Conservation (phyloP, 2,329 filamentous ascomycete species). For the Cytospora piceicola region DNA sequence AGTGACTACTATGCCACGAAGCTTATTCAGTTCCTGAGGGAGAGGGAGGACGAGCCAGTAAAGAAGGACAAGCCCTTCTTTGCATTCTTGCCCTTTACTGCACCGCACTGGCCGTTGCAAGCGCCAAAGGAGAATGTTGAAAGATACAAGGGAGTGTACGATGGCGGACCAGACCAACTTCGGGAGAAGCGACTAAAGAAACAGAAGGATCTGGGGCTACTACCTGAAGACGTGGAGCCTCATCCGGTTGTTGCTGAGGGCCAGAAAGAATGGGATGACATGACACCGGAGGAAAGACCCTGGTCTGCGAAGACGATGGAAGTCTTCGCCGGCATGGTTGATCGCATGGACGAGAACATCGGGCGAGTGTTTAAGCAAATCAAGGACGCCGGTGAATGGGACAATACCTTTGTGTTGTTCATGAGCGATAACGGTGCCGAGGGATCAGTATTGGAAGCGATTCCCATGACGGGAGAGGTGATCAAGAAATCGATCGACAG, state of each 20-base stretch:
- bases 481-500: slow-evolving; percentile 42
- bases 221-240: slow-evolving; percentile 39
- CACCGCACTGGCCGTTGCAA: slow-evolving; percentile 67
- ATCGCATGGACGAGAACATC: slow-evolving; percentile 62
- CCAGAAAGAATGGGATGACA: slow-evolving; percentile 51
- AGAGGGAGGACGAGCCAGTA: slow-evolving; percentile 44
- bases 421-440: slow-evolving; percentile 60
- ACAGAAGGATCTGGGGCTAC: slow-evolving; percentile 61
- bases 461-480: slow-evolving; percentile 23
- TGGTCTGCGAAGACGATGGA: slow-evolving; percentile 61
- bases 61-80: slow-evolving; percentile 56
- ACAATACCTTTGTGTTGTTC: slow-evolving; percentile 68
- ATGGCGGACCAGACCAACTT: slow-evolving; percentile 62
- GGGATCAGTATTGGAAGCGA: slow-evolving; percentile 26
- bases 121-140: slow-evolving; percentile 46
- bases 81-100: slow-evolving; percentile 63
- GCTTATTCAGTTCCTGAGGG: slow-evolving; percentile 54
- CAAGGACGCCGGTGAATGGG: slow-evolving; percentile 57
- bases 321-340: slow-evolving; percentile 66
- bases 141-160: slow-evolving; percentile 64
- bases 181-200: slow-evolving; percentile 55
- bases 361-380: slow-evolving; percentile 63
- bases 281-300: slow-evolving; percentile 49
- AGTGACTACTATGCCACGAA: slow-evolving; percentile 55
- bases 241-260: slow-evolving; percentile 54